Evolutionary conservation across 805 yeast genomes (phyloP), one percentile per base, ranked within the genome.

Genomic region (Millerago galiae): DNA sequence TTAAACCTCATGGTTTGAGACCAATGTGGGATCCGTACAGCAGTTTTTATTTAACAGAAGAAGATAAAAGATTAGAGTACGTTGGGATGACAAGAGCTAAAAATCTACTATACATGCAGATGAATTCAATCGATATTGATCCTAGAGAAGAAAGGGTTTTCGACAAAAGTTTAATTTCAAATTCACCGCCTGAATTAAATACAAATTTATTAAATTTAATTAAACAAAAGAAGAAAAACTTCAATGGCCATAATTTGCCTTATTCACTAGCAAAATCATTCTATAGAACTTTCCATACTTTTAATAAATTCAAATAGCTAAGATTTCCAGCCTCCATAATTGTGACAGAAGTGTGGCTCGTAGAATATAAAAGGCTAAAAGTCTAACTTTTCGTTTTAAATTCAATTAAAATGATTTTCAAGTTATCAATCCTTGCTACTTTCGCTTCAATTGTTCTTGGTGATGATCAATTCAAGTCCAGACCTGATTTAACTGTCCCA

Each of bases 61-160:
- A 59, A 13, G 68, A 66, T 13, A 62, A 66, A 13, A 65, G 79
- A 37, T 56, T 76, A 11, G 61, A 75, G 14, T 83, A 81, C 54
- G 89, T 83, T 3, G 90, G 80, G 1, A 62, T 74, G 54, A 82
- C 90, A 0, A 67, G 91, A 46, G 84, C 90, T 0, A 69, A 62
- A 38, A 56, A 56, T 18, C 33, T 67, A 15, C 44, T 70, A 11
- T 68, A 67, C 29, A 29, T 51, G 32, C 28, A 21, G 15, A 35
- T 28, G 30, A 35, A 35, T 15, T 8, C 25, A 11, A 1, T 9
- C n/a, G 40, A 42, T 38, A 25, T 36, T 16, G 35, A 42, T 18
- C 29, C 35, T 5, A 31, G 33, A 17, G 37, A 38, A 10, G 17
- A 7, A 7, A 16, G 14, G 7, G 46, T 39, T 2, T 42, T 42